These are phyloP conservation scores for Mycena olivaceomarginata DNA, from an alignment of 768 basidiomycete species.

Conservation along the genomic window DNA sequence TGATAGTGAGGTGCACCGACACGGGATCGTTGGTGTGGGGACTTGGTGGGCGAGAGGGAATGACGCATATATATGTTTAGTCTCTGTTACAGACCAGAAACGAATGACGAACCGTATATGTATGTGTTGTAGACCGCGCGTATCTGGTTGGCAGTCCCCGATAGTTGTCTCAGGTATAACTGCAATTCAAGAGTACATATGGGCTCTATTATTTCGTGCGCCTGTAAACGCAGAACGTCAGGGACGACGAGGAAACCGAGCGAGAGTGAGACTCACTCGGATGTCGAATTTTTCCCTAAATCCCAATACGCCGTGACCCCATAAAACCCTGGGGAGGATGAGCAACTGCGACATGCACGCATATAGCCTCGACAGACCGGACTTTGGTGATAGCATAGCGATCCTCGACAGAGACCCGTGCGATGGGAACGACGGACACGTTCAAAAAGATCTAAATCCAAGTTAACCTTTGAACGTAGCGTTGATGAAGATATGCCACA, in stretches of 20 bases:
- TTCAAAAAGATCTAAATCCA: slow-evolving; percentile 71
- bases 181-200: slow-evolving; percentile 70
- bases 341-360: background rate
- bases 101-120: no score
- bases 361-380: slow-evolving; percentile 62
- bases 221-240: slow-evolving; percentile 44
- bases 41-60: background rate
- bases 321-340: slow-evolving; percentile 68
- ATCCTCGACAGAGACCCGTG: slow-evolving; percentile 68
- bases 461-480: background rate
- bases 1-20: slow-evolving; percentile 76
- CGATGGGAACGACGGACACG: slow-evolving; percentile 69
- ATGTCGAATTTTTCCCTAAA: slow-evolving; percentile 79
- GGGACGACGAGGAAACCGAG: background rate
- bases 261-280: slow-evolving; percentile 49
- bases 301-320: slow-evolving; percentile 76
- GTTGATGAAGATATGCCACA: slow-evolving; percentile 46
- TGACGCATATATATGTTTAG: slow-evolving; percentile 69
- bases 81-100: no score
- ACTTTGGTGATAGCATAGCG: slow-evolving; percentile 77
- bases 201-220: slow-evolving; percentile 68
- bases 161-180: slow-evolving; percentile 57
- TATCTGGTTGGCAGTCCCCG: slow-evolving; percentile 62
- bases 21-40: background rate
- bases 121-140: slow-evolving; percentile 61